Percentiles rank a stretch among this genome's conserved stretches.
Conservation (phyloP, 2,329 filamentous ascomycete genomes). For the Phyllosticta paracitricarpa region DNA sequence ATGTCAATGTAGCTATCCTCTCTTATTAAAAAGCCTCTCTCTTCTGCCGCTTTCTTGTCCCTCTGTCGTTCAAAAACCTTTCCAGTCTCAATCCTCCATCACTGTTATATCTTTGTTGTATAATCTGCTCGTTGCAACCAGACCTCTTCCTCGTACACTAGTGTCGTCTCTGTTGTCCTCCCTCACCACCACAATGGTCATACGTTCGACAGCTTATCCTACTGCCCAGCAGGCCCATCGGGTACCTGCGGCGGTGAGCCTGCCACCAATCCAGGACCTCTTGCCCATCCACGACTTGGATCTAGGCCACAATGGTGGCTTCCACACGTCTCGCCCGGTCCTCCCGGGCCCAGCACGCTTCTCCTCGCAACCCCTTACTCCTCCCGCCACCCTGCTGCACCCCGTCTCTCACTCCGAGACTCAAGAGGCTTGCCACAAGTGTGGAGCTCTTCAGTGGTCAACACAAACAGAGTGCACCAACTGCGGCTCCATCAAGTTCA, state of each 20-base stretch:
- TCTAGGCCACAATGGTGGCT: neutral
- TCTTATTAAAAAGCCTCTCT: neutral
- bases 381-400: conserved; percentile 1
- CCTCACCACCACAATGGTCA: conserved; percentile 8
- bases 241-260: neutral
- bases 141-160: conserved; percentile 2
- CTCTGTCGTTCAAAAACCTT: neutral
- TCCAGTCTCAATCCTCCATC: neutral
- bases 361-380: neutral
- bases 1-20: neutral
- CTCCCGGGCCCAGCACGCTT: neutral
- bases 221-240: conserved; percentile 5
- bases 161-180: conserved; percentile 5
- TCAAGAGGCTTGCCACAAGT: conserved; percentile 8
- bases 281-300: conserved; percentile 5
- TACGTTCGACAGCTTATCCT: conserved; percentile 4
- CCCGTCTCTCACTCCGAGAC: neutral
- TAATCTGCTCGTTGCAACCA: conserved; percentile 5
- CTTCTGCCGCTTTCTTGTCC: neutral
- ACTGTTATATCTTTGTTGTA: neutral
- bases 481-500: conserved; percentile 4
- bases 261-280: neutral
- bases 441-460: conserved; percentile 6
- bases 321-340: neutral
- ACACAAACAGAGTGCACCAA: conserved; percentile 4